These are phyloP conservation scores for Decorospora gaudefroyi DNA, from an alignment of 2,329 filamentous ascomycete genomes.

Conservation along the genomic window DNA sequence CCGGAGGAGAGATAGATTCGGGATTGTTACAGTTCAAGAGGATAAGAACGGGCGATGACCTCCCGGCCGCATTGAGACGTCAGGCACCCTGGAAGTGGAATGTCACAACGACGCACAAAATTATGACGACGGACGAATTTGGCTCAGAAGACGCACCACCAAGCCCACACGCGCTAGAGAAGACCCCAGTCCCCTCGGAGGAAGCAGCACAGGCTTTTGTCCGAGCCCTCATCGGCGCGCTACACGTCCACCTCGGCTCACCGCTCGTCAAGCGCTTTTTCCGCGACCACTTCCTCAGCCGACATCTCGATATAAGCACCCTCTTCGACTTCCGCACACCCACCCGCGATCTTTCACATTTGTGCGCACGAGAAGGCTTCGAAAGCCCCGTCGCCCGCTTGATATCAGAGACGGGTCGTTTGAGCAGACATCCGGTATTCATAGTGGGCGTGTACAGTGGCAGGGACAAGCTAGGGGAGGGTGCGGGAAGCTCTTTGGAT, in stretches of 20 bases:
- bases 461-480: conserved; percentile 88
- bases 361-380: conserved; percentile 90
- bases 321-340: conserved; percentile 87
- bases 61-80: conserved; percentile 31
- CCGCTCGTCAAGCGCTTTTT: conserved; percentile 82
- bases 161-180: conserved; percentile 28
- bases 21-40: conserved; percentile 81
- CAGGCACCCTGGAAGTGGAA: conserved; percentile 46
- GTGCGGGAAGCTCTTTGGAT: conserved; percentile 75
- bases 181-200: conserved; percentile 50
- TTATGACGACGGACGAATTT: conserved; percentile 84
- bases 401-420: conserved; percentile 85
- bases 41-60: conserved; percentile 37
- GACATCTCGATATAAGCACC: conserved; percentile 72
- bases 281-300: conserved; percentile 78
- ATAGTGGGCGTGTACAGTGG: conserved; percentile 94
- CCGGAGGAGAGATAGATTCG: conserved; percentile 88
- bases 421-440: conserved; percentile 84
- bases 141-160: conserved; percentile 62
- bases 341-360: conserved; percentile 76
- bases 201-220: conserved; percentile 76
- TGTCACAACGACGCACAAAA: conserved; percentile 63
- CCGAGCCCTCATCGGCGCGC: conserved; percentile 77
- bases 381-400: conserved; percentile 84
- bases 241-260: conserved; percentile 84